These are phyloP conservation scores for Nissolia schottii DNA, from an alignment of 306 rosid species.

Conservation along the genomic window DNA sequence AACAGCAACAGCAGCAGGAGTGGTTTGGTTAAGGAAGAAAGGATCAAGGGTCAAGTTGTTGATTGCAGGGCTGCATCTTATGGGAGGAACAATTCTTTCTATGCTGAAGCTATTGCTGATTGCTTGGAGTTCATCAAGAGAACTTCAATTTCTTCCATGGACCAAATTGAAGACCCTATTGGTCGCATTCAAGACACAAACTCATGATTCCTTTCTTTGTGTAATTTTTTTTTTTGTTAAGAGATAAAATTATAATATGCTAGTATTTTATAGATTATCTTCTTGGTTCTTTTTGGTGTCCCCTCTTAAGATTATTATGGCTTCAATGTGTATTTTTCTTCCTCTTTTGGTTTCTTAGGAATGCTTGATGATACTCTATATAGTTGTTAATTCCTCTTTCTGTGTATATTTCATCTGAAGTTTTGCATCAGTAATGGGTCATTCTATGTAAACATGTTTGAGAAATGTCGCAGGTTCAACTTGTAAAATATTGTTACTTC, in stretches of 20 bases:
- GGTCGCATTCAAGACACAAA: slow-evolving; percentile 29
- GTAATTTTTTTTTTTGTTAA: slow-evolving; percentile 2
- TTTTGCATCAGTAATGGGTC: slow-evolving; percentile 22
- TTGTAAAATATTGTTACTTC: slow-evolving; percentile 23
- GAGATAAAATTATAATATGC: slow-evolving; percentile 1
- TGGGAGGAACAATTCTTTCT: slow-evolving; percentile 70
- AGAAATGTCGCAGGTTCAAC: slow-evolving; percentile 15
- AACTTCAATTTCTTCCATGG: slow-evolving; percentile 57
- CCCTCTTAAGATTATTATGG: slow-evolving; percentile 9
- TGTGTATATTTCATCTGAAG: slow-evolving; percentile 11
- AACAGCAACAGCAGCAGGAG: slow-evolving; percentile 28
- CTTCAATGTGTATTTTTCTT: neutral
- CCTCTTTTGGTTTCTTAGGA: neutral
- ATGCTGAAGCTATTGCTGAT: slow-evolving; percentile 90
- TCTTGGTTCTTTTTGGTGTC: slow-evolving; percentile 3
- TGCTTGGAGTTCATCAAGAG: slow-evolving; percentile 88
- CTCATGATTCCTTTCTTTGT: slow-evolving; percentile 13
- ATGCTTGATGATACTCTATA: neutral
- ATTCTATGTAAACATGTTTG: slow-evolving; percentile 28
- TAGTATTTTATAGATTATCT: neutral
- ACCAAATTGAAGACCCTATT: slow-evolving; percentile 41
- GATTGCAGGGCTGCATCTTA: slow-evolving; percentile 36
- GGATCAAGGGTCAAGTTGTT: slow-evolving; percentile 5
- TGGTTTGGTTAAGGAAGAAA: slow-evolving; percentile 21
- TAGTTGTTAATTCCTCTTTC: neutral